These are phyloP conservation scores for Lasiosphaeris hirsuta DNA, from an alignment of 495 filamentous ascomycete species.

Conservation along the genomic window DNA sequence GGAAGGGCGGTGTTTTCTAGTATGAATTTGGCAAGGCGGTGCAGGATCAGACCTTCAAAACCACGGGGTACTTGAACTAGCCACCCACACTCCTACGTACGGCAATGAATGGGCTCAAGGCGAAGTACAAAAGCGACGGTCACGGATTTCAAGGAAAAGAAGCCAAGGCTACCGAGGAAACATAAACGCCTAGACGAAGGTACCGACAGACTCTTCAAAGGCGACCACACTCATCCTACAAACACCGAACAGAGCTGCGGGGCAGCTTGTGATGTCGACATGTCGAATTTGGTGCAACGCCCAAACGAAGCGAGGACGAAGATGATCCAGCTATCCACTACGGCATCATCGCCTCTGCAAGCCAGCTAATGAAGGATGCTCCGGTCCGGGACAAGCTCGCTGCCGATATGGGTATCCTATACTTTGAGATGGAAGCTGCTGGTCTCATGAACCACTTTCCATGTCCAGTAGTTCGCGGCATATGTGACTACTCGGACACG, in stretches of 20 bases:
- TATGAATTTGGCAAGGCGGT: slow-evolving; percentile 32
- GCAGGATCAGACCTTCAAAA: slow-evolving; percentile 22
- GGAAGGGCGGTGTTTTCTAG: slow-evolving; percentile 26
- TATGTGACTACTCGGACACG: slow-evolving; percentile 41
- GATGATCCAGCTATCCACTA: slow-evolving; percentile 18
- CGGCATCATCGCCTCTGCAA: slow-evolving; percentile 10
- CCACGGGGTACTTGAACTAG: slow-evolving; percentile 34
- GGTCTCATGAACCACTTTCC: slow-evolving; percentile 20
- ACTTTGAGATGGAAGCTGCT: slow-evolving; percentile 31
- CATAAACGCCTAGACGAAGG: slow-evolving; percentile 25
- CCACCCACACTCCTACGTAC: slow-evolving; percentile 30
- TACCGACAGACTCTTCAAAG: slow-evolving; percentile 37
- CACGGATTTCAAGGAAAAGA: slow-evolving; percentile 24
- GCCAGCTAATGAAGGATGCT: slow-evolving; percentile 6
- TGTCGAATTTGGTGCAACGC: slow-evolving; percentile 25
- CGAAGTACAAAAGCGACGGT: slow-evolving; percentile 16
- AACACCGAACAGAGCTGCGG: slow-evolving; percentile 20
- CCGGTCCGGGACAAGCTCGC: slow-evolving; percentile 3
- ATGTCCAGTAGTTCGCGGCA: slow-evolving; percentile 34
- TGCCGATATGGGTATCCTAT: slow-evolving; percentile 6
- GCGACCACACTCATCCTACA: slow-evolving; percentile 23
- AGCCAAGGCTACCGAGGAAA: slow-evolving; percentile 19
- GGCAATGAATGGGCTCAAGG: slow-evolving; percentile 19
- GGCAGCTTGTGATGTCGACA: slow-evolving; percentile 27
- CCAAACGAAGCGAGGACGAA: slow-evolving; percentile 23